phyloP scores from a whole-genome alignment of 2,329 filamentous ascomycete genomes.

The Diaporthe capsici region DNA sequence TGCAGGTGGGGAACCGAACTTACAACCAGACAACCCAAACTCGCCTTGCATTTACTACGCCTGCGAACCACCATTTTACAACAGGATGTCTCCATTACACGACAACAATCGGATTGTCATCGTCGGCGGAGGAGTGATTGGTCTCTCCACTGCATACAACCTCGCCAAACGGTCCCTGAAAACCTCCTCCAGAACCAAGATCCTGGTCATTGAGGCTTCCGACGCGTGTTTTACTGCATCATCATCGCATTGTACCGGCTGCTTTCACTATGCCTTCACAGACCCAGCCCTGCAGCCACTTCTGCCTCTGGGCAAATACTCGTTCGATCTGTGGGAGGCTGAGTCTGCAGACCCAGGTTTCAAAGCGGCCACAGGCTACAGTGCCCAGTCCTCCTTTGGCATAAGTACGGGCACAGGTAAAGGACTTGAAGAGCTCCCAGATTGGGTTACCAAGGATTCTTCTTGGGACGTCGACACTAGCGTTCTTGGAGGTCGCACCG shows the following conservation, averaged over 20 bases:
- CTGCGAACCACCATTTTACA: no score
- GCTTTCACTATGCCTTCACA: slow-evolving; percentile 5
- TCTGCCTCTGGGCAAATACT: neutral
- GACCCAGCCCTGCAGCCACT: neutral
- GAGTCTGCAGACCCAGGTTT: neutral
- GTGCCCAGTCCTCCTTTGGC: neutral
- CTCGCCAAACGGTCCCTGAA: neutral
- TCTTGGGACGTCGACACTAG: neutral
- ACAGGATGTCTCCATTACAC: neutral
- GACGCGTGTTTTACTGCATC: neutral
- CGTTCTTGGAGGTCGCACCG: neutral
- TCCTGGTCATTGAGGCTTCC: neutral
- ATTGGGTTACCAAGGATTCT: neutral
- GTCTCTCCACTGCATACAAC: neutral
- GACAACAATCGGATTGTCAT: neutral
- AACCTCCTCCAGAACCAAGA: neutral
- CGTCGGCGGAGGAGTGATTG: neutral
- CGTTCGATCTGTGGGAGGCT: neutral
- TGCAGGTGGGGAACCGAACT: neutral
- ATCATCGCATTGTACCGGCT: slow-evolving; percentile 7
- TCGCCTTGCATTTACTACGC: neutral
- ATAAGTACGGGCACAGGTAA: neutral
- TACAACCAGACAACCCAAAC: neutral
- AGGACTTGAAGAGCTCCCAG: neutral
- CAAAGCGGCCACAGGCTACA: slow-evolving; percentile 4